phyloP scores from a whole-genome alignment of 257 asterid genomes.

The Paulownia fortunei region DNA sequence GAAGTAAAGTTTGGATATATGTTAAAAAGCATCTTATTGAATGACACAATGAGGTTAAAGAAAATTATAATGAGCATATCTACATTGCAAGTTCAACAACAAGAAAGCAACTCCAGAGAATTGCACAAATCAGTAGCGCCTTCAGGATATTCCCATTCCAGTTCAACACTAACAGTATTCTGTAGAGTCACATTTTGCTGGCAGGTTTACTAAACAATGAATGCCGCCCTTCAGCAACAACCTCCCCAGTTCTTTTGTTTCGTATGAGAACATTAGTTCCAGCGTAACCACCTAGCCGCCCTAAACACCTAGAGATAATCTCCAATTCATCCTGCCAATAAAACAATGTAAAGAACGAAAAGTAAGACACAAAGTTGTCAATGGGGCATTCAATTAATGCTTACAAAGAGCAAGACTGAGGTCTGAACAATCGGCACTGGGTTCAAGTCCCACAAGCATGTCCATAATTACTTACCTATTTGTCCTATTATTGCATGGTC shows the following conservation, averaged over 20 bases:
- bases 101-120: background rate
- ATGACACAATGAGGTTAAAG: no score
- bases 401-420: background rate
- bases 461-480: background rate
- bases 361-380: background rate
- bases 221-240: constrained; percentile 88
- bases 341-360: background rate
- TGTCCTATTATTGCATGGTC: background rate
- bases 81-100: background rate
- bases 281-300: constrained; percentile 58
- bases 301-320: constrained; percentile 60
- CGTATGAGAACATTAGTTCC: constrained; percentile 70
- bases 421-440: background rate
- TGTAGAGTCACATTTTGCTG: constrained; percentile 68
- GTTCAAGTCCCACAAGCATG: background rate
- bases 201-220: constrained; percentile 67
- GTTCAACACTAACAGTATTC: background rate
- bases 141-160: background rate
- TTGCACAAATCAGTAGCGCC: background rate
- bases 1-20: no score
- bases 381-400: background rate
- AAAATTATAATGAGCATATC: background rate
- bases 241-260: constrained; percentile 73
- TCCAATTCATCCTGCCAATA: constrained; percentile 81
- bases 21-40: no score